These are phyloP conservation scores for Lactifluus hygrophoroides DNA, from an alignment of 768 basidiomycete genomes.

Conservation along the genomic window DNA sequence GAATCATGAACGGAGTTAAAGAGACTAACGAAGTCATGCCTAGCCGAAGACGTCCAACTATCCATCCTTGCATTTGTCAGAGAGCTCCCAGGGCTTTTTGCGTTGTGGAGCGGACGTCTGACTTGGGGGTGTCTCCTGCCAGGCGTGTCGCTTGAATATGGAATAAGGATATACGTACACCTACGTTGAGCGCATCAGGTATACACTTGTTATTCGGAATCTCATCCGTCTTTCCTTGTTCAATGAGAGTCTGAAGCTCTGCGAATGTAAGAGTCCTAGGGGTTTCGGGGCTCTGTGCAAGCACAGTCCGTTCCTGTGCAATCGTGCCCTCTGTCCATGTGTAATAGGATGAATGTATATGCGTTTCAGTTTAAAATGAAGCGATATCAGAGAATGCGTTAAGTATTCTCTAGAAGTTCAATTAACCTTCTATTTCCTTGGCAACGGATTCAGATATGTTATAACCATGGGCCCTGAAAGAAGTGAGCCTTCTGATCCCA, in stretches of 20 bases:
- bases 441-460: slow-evolving; percentile 7
- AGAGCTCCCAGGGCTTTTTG: slow-evolving; percentile 64
- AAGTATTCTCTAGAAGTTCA: not conserved
- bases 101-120: slow-evolving; percentile 40
- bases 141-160: not conserved
- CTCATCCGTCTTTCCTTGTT: slow-evolving; percentile 58
- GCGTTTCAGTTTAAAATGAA: not conserved
- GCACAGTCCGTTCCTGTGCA: not conserved
- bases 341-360: not conserved
- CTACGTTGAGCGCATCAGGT: slow-evolving; percentile 56
- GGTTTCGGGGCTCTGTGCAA: slow-evolving; percentile 10
- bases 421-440: slow-evolving; percentile 10
- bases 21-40: too few species aligned
- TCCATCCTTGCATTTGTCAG: too few species aligned
- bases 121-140: slow-evolving; percentile 49
- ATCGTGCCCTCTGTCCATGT: not conserved
- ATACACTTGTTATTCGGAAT: slow-evolving; percentile 77
- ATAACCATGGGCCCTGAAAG: slow-evolving; percentile 2
- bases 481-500: not conserved
- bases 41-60: too few species aligned
- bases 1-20: too few species aligned
- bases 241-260: slow-evolving; percentile 62
- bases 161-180: slow-evolving; percentile 17
- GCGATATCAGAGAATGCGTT: not conserved
- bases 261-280: slow-evolving; percentile 50